These are phyloP conservation scores for Clavispora fructus DNA, from an alignment of 805 yeast species.

Conservation along the genomic window DNA sequence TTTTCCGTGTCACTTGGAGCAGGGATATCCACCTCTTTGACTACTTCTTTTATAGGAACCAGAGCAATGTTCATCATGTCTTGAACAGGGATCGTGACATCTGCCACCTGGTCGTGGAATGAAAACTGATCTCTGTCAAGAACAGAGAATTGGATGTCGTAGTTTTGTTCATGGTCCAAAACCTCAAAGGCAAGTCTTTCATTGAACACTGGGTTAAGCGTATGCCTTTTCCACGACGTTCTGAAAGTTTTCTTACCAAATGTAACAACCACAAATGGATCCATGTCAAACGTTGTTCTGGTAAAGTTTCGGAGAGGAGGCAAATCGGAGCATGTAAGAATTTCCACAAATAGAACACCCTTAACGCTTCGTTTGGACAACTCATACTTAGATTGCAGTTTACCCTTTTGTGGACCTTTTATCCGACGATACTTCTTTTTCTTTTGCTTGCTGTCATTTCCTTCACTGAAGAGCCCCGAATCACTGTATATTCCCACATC, in stretches of 20 bases:
- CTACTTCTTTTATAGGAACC: constrained; percentile 7
- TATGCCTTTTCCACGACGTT: constrained; percentile 80
- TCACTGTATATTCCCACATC: constrained; percentile 8
- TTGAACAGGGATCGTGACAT: constrained; percentile 49
- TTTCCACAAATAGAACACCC: constrained; percentile 77
- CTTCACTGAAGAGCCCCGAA: not conserved
- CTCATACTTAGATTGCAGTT: constrained; percentile 24
- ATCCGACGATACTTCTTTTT: constrained; percentile 5
- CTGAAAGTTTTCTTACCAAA: constrained; percentile 85
- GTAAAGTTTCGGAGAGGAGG: constrained; percentile 74
- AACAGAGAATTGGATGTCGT: constrained; percentile 63
- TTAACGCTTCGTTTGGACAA: constrained; percentile 35
- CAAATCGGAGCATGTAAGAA: constrained; percentile 65
- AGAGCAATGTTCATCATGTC: constrained; percentile 41
- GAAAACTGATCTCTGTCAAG: constrained; percentile 83
- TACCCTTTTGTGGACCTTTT: not conserved
- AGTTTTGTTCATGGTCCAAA: constrained; percentile 57
- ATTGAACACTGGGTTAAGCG: constrained; percentile 74
- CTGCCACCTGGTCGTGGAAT: constrained; percentile 77
- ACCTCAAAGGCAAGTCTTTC: constrained; percentile 80
- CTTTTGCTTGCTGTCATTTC: constrained; percentile 1
- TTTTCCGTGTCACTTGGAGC: not conserved
- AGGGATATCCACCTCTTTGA: not conserved
- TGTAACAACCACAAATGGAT: constrained; percentile 88
- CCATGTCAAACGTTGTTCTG: constrained; percentile 86